Conservation (phyloP, 352 stramenopile genomes). For the Phytopythium ostracodes region DNA sequence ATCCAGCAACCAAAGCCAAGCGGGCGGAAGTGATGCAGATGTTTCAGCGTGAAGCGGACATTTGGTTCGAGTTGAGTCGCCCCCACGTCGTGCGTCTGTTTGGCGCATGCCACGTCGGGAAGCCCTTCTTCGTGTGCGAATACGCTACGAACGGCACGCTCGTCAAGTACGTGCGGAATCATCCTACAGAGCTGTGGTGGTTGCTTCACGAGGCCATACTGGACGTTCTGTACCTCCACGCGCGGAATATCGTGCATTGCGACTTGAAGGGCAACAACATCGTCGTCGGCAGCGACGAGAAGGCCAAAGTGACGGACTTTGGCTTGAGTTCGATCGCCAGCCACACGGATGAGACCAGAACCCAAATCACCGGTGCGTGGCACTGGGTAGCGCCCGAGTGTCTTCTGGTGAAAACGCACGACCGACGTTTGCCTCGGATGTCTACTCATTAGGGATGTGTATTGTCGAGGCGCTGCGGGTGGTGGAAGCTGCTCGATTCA, state of each 20-base stretch:
- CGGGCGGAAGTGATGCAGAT: background rate
- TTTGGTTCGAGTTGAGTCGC: slow-evolving; percentile 28
- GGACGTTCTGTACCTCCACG: slow-evolving; percentile 38
- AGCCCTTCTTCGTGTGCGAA: slow-evolving; percentile 23
- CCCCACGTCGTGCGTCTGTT: slow-evolving; percentile 84
- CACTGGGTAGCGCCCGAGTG: slow-evolving; percentile 26
- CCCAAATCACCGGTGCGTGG: slow-evolving; percentile 4
- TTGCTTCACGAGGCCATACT: slow-evolving; percentile 27
- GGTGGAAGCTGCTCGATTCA: slow-evolving; percentile 2
- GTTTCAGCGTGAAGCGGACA: background rate
- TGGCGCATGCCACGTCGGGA: slow-evolving; percentile 20
- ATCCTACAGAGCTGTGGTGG: slow-evolving; percentile 13
- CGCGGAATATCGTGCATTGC: slow-evolving; percentile 24
- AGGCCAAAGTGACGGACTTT: background rate
- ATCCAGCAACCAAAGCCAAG: slow-evolving; percentile 1
- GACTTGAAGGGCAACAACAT: slow-evolving; percentile 72
- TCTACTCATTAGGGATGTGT: slow-evolving; percentile 48
- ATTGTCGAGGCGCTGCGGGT: slow-evolving; percentile 28
- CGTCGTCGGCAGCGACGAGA: slow-evolving; percentile 7
- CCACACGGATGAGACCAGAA: background rate
- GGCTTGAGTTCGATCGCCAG: background rate
- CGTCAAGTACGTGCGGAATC: slow-evolving; percentile 15
- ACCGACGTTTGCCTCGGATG: slow-evolving; percentile 28
- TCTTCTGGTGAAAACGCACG: slow-evolving; percentile 3
- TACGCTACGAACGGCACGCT: slow-evolving; percentile 21